These are phyloP conservation scores for Hermanozyma aechmeae DNA, from an alignment of 805 yeast species.

Conservation along the genomic window DNA sequence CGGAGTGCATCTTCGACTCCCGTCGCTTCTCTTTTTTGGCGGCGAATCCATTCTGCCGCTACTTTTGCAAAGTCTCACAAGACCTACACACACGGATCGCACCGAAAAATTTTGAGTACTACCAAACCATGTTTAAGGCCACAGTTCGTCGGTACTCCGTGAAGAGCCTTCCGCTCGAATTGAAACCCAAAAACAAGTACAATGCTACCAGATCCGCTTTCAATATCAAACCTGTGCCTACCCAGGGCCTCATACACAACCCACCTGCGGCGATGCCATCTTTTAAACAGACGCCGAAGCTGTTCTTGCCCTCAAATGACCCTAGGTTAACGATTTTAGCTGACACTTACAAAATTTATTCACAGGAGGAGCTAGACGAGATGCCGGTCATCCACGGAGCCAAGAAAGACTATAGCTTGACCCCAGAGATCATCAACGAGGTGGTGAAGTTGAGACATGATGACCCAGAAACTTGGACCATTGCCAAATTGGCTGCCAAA, in stretches of 20 bases:
- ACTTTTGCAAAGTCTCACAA: too few relatives aligned
- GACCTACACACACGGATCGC: too few relatives aligned
- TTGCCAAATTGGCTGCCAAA: conserved; percentile 50
- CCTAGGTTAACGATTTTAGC: conserved; percentile 38
- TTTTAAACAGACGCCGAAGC: conserved; percentile 54
- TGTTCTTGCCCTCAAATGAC: conserved; percentile 56
- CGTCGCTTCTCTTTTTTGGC: too few relatives aligned
- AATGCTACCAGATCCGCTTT: conserved; percentile 56
- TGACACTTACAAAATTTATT: conserved; percentile 16
- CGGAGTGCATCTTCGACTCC: too few relatives aligned
- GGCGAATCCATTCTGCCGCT: too few relatives aligned
- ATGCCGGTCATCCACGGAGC: conserved; percentile 34
- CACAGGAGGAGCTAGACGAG: conserved; percentile 23
- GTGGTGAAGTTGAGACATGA: conserved; percentile 44
- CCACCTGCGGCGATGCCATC: conserved; percentile 50
- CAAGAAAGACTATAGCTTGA: conserved; percentile 39
- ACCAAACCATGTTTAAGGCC: too few relatives aligned
- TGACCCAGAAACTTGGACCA: conserved; percentile 58
- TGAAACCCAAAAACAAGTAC: conserved; percentile 43
- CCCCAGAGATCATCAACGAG: conserved; percentile 48
- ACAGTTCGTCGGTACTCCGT: conserved; percentile 1
- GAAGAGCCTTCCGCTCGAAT: conserved; percentile 21
- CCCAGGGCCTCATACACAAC: conserved; percentile 52
- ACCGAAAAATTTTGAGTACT: too few relatives aligned
- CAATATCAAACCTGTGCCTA: conserved; percentile 51